Evolutionary conservation across 192 early-diverging fungal species (phyloP), one percentile per base, ranked within the genome.

Genomic region (Thoreauomyces humboldtii): DNA sequence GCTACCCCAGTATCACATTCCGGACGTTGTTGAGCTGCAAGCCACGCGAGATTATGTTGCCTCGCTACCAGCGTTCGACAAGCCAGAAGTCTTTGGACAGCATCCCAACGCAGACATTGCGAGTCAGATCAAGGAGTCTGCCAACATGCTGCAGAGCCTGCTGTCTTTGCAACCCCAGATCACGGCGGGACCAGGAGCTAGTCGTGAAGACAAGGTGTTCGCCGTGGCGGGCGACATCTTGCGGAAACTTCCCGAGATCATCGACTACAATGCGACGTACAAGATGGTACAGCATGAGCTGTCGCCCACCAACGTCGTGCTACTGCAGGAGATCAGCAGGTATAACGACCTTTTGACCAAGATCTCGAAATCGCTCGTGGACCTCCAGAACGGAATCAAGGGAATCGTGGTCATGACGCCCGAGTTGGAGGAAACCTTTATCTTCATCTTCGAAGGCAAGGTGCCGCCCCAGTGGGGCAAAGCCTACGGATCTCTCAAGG

Each of bases 91-190:
- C 0, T 86, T 86, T 83, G 84, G 84, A 0, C 82, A 86, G 70
- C 84, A 86, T 68, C 75, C 82, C 25, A 86, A 86, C 63, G 84
- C 84, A 4, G 84, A 86, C 63, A 86, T 86, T 50, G 77, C 81
- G 3, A 75, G 70, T 52, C 84, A 86, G 63, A 86, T 86, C 53
- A 35, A 67, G 63, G 82, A 85, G 59, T 82, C 82, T 4, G 70
- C 43, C 37, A 74, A 65, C 28, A 78, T 86, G 29, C 64, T 86
- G 27, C 58, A 72, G 37, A 76, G 61, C 9, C 69, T 86, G 5
- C 48, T 86, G 11, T 82, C 80, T 0, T 71, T 86, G 21, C 77
- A 80, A 56, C 84, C 84, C 0, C 81, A 85, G 71, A 63, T 79
- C 31, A 56, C 72, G 14, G 48, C 70, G 25, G 73, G 61, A 17